Evolutionary conservation across 2,329 filamentous ascomycete species (phyloP).

Genomic region (Fusarium domesticum): DNA sequence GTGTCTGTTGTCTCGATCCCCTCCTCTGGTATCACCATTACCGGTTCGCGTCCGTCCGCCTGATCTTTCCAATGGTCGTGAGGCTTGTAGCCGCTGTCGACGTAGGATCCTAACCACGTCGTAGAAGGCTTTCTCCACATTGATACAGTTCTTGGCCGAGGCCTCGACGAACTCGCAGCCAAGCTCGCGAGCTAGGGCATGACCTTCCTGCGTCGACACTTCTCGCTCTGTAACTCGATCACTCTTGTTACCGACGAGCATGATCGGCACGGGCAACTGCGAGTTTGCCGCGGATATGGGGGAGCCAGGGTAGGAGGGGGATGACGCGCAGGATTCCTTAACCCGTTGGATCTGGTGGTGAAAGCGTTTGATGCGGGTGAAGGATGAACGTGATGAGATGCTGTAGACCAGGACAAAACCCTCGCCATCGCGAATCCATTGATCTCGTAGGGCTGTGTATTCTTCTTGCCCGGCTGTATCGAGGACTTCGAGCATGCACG

Average conservation of each 20-base stretch:
- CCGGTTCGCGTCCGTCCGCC: slow-evolving; percentile 39
- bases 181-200: slow-evolving; percentile 83
- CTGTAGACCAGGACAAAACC: slow-evolving; percentile 98
- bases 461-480: slow-evolving; percentile 98
- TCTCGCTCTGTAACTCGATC: slow-evolving; percentile 94
- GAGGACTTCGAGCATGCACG: slow-evolving; percentile 95
- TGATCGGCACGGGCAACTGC: slow-evolving; percentile 78
- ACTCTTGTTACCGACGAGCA: slow-evolving; percentile 98
- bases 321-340: slow-evolving; percentile 81
- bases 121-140: slow-evolving; percentile 97
- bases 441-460: slow-evolving; percentile 92
- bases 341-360: slow-evolving; percentile 96
- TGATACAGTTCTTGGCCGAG: slow-evolving; percentile 96
- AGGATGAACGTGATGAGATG: slow-evolving; percentile 95
- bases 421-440: slow-evolving; percentile 98
- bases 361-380: slow-evolving; percentile 90
- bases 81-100: slow-evolving; percentile 66
- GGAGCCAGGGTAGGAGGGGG: slow-evolving; percentile 73
- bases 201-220: slow-evolving; percentile 94
- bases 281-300: slow-evolving; percentile 60
- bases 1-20: slow-evolving; percentile 35
- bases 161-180: slow-evolving; percentile 97
- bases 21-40: slow-evolving; percentile 36
- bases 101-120: slow-evolving; percentile 91
- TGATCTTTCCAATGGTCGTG: slow-evolving; percentile 38